Percentiles rank a stretch among this genome's conserved stretches.
phyloP scores from a whole-genome alignment of 2,329 filamentous ascomycete genomes.

The Aspergillus japonicus region DNA sequence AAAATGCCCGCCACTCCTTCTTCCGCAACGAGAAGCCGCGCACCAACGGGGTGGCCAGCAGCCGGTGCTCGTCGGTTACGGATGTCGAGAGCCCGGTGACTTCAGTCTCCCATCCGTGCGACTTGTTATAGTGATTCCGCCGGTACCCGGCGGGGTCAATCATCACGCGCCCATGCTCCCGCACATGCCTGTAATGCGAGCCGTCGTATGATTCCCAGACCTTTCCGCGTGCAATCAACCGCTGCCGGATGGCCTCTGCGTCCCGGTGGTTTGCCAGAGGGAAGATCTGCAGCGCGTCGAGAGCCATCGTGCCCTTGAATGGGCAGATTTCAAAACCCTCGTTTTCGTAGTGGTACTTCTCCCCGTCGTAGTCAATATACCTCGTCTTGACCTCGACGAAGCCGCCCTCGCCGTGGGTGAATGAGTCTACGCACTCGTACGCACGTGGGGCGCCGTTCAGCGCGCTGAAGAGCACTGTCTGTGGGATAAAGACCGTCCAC shows the following conservation, averaged over 20 bases:
- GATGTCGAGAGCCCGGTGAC: not conserved
- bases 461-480: constrained; percentile 17
- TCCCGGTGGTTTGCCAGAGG: constrained; percentile 33
- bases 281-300: not conserved
- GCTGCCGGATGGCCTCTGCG: constrained; percentile 36
- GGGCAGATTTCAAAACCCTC: constrained; percentile 31
- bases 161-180: constrained; percentile 31
- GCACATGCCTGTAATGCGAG: constrained; percentile 51
- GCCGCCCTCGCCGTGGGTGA: not conserved
- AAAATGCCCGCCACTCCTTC: constrained; percentile 9
- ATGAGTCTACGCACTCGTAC: constrained; percentile 8
- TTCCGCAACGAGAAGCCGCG: constrained; percentile 1
- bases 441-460: constrained; percentile 9
- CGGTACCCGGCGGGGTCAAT: not conserved
- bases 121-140: not conserved
- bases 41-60: not conserved
- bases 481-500: constrained; percentile 41
- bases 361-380: constrained; percentile 23
- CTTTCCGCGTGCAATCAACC: constrained; percentile 48
- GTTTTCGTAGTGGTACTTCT: constrained; percentile 29
- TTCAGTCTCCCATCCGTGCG: not conserved
- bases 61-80: not conserved
- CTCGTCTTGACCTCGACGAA: constrained; percentile 9
- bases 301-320: not conserved
- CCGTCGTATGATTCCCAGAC: constrained; percentile 50